phyloP scores from a whole-genome alignment of 805 yeast species.

The Kazachstania viticola region DNA sequence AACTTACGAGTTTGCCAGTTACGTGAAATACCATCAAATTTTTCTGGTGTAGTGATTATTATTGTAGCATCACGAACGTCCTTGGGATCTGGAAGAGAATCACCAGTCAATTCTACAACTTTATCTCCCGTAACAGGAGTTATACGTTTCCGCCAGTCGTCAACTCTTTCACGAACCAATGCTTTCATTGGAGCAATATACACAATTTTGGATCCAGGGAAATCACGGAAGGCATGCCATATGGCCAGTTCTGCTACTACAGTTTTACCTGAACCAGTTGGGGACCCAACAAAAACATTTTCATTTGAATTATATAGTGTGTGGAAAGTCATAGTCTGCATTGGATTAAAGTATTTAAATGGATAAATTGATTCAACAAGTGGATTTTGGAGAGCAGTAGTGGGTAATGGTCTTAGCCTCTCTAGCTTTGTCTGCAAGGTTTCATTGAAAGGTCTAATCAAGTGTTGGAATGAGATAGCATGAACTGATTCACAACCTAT shows the following conservation, averaged over 20 bases:
- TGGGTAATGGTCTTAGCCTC: constrained; percentile 76
- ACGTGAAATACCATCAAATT: constrained; percentile 95
- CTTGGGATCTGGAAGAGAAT: constrained; percentile 75
- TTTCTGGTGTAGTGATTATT: constrained; percentile 90
- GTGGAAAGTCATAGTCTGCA: constrained; percentile 97
- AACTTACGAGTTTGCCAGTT: constrained; percentile 79
- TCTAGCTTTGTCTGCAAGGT: constrained; percentile 74
- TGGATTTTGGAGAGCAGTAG: constrained; percentile 61
- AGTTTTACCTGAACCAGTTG: constrained; percentile 97
- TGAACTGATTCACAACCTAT: constrained; percentile 70
- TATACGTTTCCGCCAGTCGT: constrained; percentile 68
- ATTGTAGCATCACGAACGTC: constrained; percentile 78
- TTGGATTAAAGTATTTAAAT: constrained; percentile 88
- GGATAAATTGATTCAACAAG: constrained; percentile 59
- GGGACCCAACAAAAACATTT: constrained; percentile 89
- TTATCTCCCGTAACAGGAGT: constrained; percentile 85
- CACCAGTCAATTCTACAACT: constrained; percentile 88
- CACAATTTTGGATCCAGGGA: constrained; percentile 75
- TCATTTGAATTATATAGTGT: constrained; percentile 69
- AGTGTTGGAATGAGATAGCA: constrained; percentile 78
- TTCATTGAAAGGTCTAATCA: constrained; percentile 80
- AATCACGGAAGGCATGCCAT: constrained; percentile 86
- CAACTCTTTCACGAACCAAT: constrained; percentile 91
- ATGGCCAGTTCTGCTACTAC: constrained; percentile 94
- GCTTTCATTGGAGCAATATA: constrained; percentile 94